Base-by-base conservation (phyloP, 2,329 filamentous ascomycete genomes). In the Rutstroemia sp. region DNA sequence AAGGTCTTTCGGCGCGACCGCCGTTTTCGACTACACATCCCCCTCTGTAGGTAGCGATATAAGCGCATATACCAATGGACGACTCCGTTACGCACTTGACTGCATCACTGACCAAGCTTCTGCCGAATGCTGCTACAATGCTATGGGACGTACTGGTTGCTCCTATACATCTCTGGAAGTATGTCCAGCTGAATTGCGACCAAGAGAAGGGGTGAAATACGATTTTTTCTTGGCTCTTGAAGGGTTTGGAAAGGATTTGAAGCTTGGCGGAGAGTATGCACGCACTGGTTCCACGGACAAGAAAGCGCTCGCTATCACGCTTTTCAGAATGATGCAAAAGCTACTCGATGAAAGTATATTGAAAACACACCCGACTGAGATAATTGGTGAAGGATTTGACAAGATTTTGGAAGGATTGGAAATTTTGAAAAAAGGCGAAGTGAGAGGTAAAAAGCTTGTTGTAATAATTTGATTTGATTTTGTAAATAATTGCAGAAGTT, bases 1-100 rank as follows among this genome's bases (percentile, higher is more conserved):
- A 19, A 63, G 67, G 47, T 55, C 50, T 1, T 73, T 65, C 45
- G 76, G 76, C 10, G 75, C 75, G 0, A 71, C 70, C 4, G 60
- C 62, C 8, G 69, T 63, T 1, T 77, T 76, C 58, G 73, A 78
- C 65, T 77, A 74, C 59, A 56, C 59, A 39, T 59, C 55, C 2
- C 58, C 68, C 0, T 63, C 59, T 5, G 72, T 69, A 56, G 70
- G 58, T 14, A 59, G 58, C 1, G 67, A 72, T 6, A 73, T 78
- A 53, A 62, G 65, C 0, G 57, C 49, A 2, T 71, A 72, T 60
- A 77, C 75, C 2, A 58, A 63, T 1, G 71, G 74, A 65, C 56
- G 45, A 2, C 68, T 78, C 1, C 54, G 52, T 0, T 71, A 71
- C 48, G 71, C 65, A 1, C 55, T 78, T 1, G 75, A 77, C 62